These are phyloP conservation scores for Ocimum tenuiflorum DNA, from an alignment of 257 asterid species.

Conservation along the genomic window DNA sequence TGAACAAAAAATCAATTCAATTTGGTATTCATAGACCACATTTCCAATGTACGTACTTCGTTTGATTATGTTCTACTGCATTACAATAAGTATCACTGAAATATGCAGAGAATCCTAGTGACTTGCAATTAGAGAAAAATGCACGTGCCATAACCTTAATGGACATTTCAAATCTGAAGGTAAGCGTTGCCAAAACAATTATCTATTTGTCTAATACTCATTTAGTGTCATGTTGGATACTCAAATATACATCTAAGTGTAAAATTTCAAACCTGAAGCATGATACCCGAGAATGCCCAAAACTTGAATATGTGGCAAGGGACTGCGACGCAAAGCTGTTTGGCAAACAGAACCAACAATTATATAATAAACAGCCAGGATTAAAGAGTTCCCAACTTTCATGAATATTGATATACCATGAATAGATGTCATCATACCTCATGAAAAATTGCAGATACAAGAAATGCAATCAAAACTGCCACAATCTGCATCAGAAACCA, in stretches of 20 bases:
- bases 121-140: background rate
- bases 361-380: background rate
- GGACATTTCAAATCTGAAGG: background rate
- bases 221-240: background rate
- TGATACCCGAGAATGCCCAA: conserved; percentile 89
- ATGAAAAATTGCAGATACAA: conserved; percentile 89
- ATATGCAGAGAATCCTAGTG: background rate
- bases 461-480: conserved; percentile 73
- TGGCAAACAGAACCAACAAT: conserved; percentile 20
- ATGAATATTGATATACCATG: conserved; percentile 6
- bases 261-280: conserved; percentile 70
- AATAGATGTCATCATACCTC: conserved; percentile 48
- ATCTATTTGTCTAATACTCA: background rate
- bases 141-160: background rate
- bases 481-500: conserved; percentile 50
- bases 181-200: background rate
- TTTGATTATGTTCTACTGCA: background rate
- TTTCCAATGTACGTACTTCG: no score
- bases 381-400: conserved; percentile 10
- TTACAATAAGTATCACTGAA: background rate
- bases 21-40: background rate
- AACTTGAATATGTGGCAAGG: conserved; percentile 95
- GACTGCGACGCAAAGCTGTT: conserved; percentile 87
- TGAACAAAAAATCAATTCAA: background rate
- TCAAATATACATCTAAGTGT: background rate